Percentiles rank a stretch among this genome's conserved stretches.
These are phyloP conservation scores for Coprinellus aureogranulatus DNA, from an alignment of 768 basidiomycete species.

Conservation along the genomic window DNA sequence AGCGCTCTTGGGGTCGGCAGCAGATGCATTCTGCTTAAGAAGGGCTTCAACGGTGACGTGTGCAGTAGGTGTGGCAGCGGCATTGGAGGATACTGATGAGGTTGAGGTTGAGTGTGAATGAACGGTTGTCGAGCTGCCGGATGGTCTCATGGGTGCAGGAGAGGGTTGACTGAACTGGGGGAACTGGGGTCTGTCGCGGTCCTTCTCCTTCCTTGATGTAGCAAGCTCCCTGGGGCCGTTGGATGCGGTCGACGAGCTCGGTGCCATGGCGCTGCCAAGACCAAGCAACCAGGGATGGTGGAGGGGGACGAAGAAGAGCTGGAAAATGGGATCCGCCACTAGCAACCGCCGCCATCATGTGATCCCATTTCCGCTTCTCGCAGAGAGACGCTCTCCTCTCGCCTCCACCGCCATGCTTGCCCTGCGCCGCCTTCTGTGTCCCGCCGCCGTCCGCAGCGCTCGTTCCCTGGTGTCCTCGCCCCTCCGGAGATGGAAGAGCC, in stretches of 20 bases:
- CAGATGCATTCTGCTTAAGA: slow-evolving; percentile 50
- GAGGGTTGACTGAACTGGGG: slow-evolving; percentile 34
- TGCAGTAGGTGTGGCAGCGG: slow-evolving; percentile 35
- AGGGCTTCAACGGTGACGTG: slow-evolving; percentile 51
- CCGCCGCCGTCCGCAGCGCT: neutral
- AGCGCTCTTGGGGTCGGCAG: slow-evolving; percentile 53
- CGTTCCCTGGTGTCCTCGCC: neutral
- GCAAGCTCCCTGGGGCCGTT: slow-evolving; percentile 17
- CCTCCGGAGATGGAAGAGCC: neutral
- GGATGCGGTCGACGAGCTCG: slow-evolving; percentile 5
- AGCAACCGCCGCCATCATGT: slow-evolving; percentile 3
- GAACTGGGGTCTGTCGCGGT: slow-evolving; percentile 33
- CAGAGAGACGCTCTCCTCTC: neutral
- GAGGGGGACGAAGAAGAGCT: neutral
- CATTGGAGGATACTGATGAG: slow-evolving; percentile 30
- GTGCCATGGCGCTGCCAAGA: slow-evolving; percentile 10
- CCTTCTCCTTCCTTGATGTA: slow-evolving; percentile 33
- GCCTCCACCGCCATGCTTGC: neutral
- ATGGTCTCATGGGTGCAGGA: slow-evolving; percentile 28
- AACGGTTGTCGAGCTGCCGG: slow-evolving; percentile 28
- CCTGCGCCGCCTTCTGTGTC: neutral
- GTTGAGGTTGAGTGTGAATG: slow-evolving; percentile 23
- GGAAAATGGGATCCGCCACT: neutral
- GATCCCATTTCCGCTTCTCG: neutral
- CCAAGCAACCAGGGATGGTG: neutral